A percentile compares a stretch with the other conserved stretches of the same genome.
Conservation (phyloP, 2,329 filamentous ascomycete species). For the Lecanicillium sp. region DNA sequence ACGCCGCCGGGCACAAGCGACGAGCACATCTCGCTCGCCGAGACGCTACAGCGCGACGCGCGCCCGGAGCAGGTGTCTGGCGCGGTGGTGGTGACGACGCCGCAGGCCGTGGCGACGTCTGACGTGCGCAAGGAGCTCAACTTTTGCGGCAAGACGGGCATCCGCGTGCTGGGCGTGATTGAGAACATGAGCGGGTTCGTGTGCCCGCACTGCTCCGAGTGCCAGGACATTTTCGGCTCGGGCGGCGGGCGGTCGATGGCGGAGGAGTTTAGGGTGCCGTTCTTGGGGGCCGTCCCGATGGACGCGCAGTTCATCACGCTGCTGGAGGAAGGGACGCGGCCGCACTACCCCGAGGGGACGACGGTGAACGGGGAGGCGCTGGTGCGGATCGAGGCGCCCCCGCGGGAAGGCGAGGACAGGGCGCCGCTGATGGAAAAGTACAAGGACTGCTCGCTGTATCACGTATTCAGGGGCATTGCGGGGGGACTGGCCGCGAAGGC, state of each 20-base stretch:
- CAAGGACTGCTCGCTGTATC: conserved; percentile 60
- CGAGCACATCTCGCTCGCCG: conserved; percentile 91
- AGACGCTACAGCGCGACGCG: conserved; percentile 67
- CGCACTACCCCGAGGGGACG: conserved; percentile 65
- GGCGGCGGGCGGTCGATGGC: conserved; percentile 90
- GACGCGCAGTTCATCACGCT: conserved; percentile 87
- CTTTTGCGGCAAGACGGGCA: conserved; percentile 79
- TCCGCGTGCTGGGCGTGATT: conserved; percentile 78
- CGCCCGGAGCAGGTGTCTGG: conserved; percentile 66
- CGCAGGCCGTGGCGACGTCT: conserved; percentile 86
- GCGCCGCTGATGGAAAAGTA: conserved; percentile 64
- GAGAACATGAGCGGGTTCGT: conserved; percentile 96
- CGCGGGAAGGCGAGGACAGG: conserved; percentile 12
- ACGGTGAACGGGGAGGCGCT: conserved; percentile 52
- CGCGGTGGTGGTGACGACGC: conserved; percentile 92
- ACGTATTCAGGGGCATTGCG: conserved; percentile 62
- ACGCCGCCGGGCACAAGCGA: conserved; percentile 95
- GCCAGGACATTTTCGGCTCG: conserved; percentile 88
- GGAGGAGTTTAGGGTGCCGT: conserved; percentile 73
- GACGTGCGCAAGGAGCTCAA: conserved; percentile 95
- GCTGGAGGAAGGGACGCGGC: conserved; percentile 65
- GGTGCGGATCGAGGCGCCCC: conserved; percentile 27
- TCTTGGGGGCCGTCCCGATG: conserved; percentile 82
- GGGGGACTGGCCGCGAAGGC: conserved; percentile 30
- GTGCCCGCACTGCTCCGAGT: conserved; percentile 74